phyloP scores from a whole-genome alignment of 2,329 filamentous ascomycete species.

The Aspergillus sp. region DNA sequence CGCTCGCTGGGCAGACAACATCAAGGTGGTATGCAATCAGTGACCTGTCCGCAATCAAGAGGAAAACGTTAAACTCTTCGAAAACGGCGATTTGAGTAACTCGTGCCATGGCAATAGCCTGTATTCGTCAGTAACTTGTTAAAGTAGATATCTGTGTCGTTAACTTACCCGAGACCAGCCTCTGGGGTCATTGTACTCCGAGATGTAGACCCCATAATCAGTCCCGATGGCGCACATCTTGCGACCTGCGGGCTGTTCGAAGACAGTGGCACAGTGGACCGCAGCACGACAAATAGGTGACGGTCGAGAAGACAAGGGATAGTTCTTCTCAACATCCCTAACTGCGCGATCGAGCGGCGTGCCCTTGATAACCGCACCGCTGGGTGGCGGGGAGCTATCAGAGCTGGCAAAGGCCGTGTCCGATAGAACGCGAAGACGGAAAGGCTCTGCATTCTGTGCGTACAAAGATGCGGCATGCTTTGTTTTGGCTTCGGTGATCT shows the following conservation, averaged over 20 bases:
- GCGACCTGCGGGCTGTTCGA: conserved; percentile 75
- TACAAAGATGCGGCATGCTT: conserved; percentile 84
- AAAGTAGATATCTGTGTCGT: background rate
- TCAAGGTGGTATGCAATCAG: conserved; percentile 94
- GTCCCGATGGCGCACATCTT: conserved; percentile 92
- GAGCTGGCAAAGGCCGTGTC: conserved; percentile 73
- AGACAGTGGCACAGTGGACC: conserved; percentile 92
- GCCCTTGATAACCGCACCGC: conserved; percentile 76
- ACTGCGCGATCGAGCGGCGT: conserved; percentile 92
- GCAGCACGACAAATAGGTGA: conserved; percentile 79
- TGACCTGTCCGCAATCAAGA: conserved; percentile 87
- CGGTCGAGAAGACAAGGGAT: conserved; percentile 59
- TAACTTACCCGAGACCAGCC: conserved; percentile 80
- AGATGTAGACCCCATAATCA: conserved; percentile 88
- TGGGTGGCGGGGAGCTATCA: conserved; percentile 54
- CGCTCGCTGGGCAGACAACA: conserved; percentile 63
- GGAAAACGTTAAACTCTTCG: conserved; percentile 90
- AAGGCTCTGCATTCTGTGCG: conserved; percentile 93
- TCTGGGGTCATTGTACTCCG: conserved; percentile 83
- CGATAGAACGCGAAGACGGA: conserved; percentile 85
- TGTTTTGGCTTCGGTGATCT: conserved; percentile 93
- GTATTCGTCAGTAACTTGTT: background rate
- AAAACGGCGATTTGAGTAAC: conserved; percentile 93
- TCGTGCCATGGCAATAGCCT: conserved; percentile 73
- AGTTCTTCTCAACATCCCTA: conserved; percentile 77